Percentiles rank a stretch among this genome's conserved stretches.
These are phyloP conservation scores for Hypocreales sp. DNA, from an alignment of 2,329 filamentous ascomycete species.

Conservation along the genomic window DNA sequence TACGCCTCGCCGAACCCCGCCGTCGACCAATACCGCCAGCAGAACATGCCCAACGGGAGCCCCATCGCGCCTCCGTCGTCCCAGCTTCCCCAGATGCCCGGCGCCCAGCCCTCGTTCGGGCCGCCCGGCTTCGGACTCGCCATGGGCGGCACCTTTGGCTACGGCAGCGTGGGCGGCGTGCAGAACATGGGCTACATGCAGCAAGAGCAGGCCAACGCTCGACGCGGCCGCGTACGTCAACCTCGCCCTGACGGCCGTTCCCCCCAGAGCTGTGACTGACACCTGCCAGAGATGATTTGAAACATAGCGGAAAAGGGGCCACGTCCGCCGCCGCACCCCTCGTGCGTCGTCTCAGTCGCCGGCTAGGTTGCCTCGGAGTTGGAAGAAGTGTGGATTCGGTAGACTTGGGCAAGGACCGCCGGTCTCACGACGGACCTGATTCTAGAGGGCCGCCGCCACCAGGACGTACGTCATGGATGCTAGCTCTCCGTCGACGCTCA, in stretches of 20 bases:
- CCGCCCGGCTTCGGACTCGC: slow-evolving; percentile 34
- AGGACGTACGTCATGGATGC: no score
- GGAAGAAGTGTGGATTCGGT: slow-evolving; percentile 1
- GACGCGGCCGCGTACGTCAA: slow-evolving; percentile 42
- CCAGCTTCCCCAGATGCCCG: slow-evolving; percentile 25
- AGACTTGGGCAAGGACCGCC: neutral
- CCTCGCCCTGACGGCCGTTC: slow-evolving; percentile 5
- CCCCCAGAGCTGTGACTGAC: slow-evolving; percentile 9
- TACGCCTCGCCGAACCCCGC: slow-evolving; percentile 31
- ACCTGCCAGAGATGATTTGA: slow-evolving; percentile 12
- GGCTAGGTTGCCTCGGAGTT: neutral
- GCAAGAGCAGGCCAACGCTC: slow-evolving; percentile 35
- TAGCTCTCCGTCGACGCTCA: no score
- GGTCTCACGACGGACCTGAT: no score
- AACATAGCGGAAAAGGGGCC: no score
- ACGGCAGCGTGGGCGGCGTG: slow-evolving; percentile 32
- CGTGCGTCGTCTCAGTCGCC: neutral
- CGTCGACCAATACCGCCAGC: slow-evolving; percentile 40
- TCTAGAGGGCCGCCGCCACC: no score
- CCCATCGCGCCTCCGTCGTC: slow-evolving; percentile 29
- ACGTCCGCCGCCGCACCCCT: no score
- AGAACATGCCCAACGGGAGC: slow-evolving; percentile 33
- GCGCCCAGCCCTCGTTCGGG: slow-evolving; percentile 26
- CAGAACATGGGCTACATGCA: slow-evolving; percentile 31
- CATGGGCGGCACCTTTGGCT: slow-evolving; percentile 26